These are phyloP conservation scores for Plasmodium gaboni DNA, from an alignment of 169 alveolate genomes.

Conservation along the genomic window DNA sequence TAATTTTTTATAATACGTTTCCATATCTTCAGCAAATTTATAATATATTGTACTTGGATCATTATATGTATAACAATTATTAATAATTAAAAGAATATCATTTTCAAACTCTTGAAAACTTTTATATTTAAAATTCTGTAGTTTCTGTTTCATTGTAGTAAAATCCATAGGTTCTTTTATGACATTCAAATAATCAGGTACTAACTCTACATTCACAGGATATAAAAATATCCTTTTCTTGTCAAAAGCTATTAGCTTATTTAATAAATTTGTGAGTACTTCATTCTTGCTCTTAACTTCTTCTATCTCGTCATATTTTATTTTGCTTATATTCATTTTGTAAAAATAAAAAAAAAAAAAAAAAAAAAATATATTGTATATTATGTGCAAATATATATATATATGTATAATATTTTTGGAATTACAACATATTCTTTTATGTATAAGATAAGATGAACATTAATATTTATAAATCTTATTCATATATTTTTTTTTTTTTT, in stretches of 20 bases:
- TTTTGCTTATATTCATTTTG: slow-evolving; percentile 58
- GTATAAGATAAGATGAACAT: no score
- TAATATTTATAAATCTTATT: no score
- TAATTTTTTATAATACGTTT: slow-evolving; percentile 44
- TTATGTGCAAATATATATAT: not conserved
- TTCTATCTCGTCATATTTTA: slow-evolving; percentile 60
- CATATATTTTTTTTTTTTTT: no score
- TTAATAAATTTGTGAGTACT: slow-evolving; percentile 77
- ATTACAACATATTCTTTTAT: not conserved
- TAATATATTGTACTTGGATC: slow-evolving; percentile 86
- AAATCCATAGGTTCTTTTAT: slow-evolving; percentile 95
- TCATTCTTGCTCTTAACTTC: slow-evolving; percentile 68
- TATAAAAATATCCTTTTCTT: slow-evolving; percentile 87
- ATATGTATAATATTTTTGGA: not conserved
- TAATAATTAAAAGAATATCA: slow-evolving; percentile 91
- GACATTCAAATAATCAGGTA: slow-evolving; percentile 93
- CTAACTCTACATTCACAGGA: slow-evolving; percentile 92
- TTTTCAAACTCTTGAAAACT: slow-evolving; percentile 87
- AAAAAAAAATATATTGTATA: not conserved
- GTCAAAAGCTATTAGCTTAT: slow-evolving; percentile 82
- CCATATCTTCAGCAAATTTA: slow-evolving; percentile 43
- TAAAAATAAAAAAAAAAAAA: not conserved
- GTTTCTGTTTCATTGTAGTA: slow-evolving; percentile 88
- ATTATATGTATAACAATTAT: slow-evolving; percentile 92
- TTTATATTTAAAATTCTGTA: slow-evolving; percentile 86